Evolutionary conservation across 306 rosid species (phyloP).

Genomic region (Vigna hirtella): DNA sequence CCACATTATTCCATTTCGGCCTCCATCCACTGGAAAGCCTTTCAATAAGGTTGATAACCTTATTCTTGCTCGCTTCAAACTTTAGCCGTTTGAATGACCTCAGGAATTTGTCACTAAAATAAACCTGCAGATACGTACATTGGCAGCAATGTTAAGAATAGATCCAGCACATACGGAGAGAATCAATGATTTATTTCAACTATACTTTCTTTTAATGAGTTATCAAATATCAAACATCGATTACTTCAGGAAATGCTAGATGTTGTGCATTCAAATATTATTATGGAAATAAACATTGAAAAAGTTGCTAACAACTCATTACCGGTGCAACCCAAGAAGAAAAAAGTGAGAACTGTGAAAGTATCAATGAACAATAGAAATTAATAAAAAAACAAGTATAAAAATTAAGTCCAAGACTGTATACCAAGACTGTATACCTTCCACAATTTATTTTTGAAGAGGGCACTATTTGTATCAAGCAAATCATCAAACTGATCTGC

Average conservation of each 20-base stretch:
- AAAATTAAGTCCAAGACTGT: too few relatives aligned
- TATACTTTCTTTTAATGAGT: too few relatives aligned
- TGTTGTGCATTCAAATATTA: too few relatives aligned
- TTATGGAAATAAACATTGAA: too few relatives aligned
- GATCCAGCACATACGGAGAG: background rate
- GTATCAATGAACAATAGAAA: too few relatives aligned
- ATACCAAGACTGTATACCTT: conserved; percentile 65
- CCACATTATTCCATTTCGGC: conserved; percentile 44
- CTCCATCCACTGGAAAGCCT: conserved; percentile 73
- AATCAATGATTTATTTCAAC: background rate
- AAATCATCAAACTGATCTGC: conserved; percentile 62
- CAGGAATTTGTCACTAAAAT: conserved; percentile 56
- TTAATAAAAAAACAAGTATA: too few relatives aligned
- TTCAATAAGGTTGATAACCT: conserved; percentile 51
- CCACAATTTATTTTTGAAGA: conserved; percentile 64
- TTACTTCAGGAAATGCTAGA: too few relatives aligned
- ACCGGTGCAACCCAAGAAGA: background rate
- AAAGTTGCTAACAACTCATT: background rate
- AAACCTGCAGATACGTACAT: conserved; percentile 49
- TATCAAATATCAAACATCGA: too few relatives aligned
- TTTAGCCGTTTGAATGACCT: conserved; percentile 62
- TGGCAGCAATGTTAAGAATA: background rate
- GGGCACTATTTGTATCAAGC: conserved; percentile 58
- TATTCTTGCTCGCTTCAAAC: conserved; percentile 36
- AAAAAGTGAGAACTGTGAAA: too few relatives aligned